Conservation (phyloP, 2,329 filamentous ascomycete genomes). For the Geoglossum cookeanum region DNA sequence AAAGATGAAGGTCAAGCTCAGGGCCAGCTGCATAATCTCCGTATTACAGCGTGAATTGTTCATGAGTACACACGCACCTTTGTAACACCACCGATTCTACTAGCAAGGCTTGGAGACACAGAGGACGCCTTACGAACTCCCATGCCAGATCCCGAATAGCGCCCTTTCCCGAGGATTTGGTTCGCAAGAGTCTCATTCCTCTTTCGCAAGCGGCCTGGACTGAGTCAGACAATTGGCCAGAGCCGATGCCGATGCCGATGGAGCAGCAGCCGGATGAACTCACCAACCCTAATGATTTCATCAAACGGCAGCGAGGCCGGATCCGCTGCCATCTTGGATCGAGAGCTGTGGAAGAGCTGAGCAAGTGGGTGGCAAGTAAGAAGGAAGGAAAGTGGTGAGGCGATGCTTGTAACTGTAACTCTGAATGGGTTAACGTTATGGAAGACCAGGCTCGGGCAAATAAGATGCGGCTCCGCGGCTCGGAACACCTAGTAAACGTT, state of each 20-base stretch:
- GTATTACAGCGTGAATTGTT: too few relatives aligned
- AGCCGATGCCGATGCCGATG: too few relatives aligned
- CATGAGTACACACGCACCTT: constrained; percentile 37
- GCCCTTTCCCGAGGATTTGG: constrained; percentile 45
- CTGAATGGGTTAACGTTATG: too few relatives aligned
- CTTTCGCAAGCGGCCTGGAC: constrained; percentile 46
- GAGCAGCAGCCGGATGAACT: constrained; percentile 6
- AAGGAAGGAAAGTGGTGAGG: not conserved
- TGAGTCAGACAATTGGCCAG: constrained; percentile 4
- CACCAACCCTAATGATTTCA: constrained; percentile 32
- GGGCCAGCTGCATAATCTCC: too few relatives aligned
- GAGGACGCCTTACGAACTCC: constrained; percentile 25
- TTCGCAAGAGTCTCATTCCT: constrained; percentile 54
- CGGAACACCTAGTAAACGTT: too few relatives aligned
- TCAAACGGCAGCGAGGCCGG: constrained; percentile 26
- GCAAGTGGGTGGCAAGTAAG: not conserved
- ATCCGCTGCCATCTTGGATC: not conserved
- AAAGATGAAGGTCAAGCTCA: not conserved
- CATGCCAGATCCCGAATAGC: constrained; percentile 29
- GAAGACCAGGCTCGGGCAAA: too few relatives aligned
- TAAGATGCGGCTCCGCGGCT: too few relatives aligned
- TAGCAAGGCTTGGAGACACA: constrained; percentile 42
- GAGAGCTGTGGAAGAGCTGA: not conserved
- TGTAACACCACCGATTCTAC: constrained; percentile 50
- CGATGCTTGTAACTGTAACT: too few relatives aligned